Evolutionary conservation across 352 stramenopile species (phyloP), one percentile per base, ranked within the genome.

Genomic region (Globisporangium solare): DNA sequence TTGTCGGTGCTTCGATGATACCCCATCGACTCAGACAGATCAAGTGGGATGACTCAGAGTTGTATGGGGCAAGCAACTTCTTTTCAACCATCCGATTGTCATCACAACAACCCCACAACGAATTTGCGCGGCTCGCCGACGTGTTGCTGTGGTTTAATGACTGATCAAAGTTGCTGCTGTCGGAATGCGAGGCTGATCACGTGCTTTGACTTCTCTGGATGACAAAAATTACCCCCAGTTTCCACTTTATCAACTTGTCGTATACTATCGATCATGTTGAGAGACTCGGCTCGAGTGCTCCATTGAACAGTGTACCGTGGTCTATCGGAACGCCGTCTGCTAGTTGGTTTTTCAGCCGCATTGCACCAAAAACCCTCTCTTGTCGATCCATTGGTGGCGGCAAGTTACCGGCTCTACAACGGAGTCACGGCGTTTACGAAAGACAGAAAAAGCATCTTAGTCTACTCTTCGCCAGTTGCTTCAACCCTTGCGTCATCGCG

Each of bases 141-240:
- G 27, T 7, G 6, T 35, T 35, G 27, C 27, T 35, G 27, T 35
- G 27, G 27, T 35, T 8, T 35, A 35, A 6, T 35, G 7, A 35
- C 27, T 1, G 27, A 35, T 35, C 27, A 10, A 35, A 35, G 13
- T n/a, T 55, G 21, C 17, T 61, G n/a, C 12, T 56, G 4, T 56
- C 47, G 0, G 55, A 56, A 40, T 61, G 50, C 31, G 55, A 61
- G 14, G 47, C 55, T 3, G 47, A 61, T n/a, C 37, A 39, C 22
- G 15, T 61, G 4, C 47, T 61, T 8, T 39, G 15, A 7, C 15
- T 56, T 14, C n/a, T 61, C 13, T 56, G 55, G 39, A 42, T 14
- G 20, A 10, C 14, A 31, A 2, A 49, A 20, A 2, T 12, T n/a
- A 0, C 21, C 22, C 0, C 4, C 15, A 12, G 37, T 18, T n/a